Percentiles rank a stretch among this genome's conserved stretches.
phyloP scores from a whole-genome alignment of 2,329 filamentous ascomycete species.

The Pseudocercospora pini-densiflorae region DNA sequence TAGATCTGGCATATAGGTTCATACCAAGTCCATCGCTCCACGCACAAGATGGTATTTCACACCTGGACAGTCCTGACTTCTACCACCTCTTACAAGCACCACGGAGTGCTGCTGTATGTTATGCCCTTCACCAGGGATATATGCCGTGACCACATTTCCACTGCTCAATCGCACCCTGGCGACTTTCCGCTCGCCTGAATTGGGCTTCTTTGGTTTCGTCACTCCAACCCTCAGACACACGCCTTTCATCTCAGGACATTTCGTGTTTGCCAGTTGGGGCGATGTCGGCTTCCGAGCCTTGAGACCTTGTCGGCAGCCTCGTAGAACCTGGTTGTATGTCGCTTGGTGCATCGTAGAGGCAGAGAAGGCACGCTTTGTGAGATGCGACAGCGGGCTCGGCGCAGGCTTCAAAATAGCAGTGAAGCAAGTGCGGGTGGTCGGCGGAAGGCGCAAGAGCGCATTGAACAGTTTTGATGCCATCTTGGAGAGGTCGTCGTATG shows the following conservation, averaged over 20 bases:
- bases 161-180: slow-evolving; percentile 87
- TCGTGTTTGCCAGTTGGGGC: slow-evolving; percentile 69
- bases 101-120: slow-evolving; percentile 99
- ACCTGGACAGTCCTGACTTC: slow-evolving; percentile 97
- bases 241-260: slow-evolving; percentile 85
- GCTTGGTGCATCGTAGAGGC: slow-evolving; percentile 45
- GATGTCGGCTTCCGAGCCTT: slow-evolving; percentile 84
- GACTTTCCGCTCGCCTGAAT: slow-evolving; percentile 95
- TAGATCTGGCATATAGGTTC: slow-evolving; percentile 37
- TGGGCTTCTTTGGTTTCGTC: slow-evolving; percentile 97
- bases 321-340: slow-evolving; percentile 56
- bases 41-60: slow-evolving; percentile 94
- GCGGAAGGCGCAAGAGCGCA: slow-evolving; percentile 43
- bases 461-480: slow-evolving; percentile 48
- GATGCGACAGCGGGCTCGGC: slow-evolving; percentile 25
- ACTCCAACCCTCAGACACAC: slow-evolving; percentile 94
- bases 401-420: slow-evolving; percentile 28
- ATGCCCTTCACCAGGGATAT: slow-evolving; percentile 97
- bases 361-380: slow-evolving; percentile 44
- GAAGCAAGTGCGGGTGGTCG: slow-evolving; percentile 35
- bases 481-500: slow-evolving; percentile 5
- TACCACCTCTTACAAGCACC: slow-evolving; percentile 89
- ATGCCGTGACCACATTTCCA: slow-evolving; percentile 85
- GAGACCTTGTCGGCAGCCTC: slow-evolving; percentile 79
- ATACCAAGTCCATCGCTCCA: slow-evolving; percentile 89